A percentile compares a stretch with the other conserved stretches of the same genome.
Evolutionary conservation across 345 rosid genomes (phyloP).

Genomic region (Eucalyptus coolabah): DNA sequence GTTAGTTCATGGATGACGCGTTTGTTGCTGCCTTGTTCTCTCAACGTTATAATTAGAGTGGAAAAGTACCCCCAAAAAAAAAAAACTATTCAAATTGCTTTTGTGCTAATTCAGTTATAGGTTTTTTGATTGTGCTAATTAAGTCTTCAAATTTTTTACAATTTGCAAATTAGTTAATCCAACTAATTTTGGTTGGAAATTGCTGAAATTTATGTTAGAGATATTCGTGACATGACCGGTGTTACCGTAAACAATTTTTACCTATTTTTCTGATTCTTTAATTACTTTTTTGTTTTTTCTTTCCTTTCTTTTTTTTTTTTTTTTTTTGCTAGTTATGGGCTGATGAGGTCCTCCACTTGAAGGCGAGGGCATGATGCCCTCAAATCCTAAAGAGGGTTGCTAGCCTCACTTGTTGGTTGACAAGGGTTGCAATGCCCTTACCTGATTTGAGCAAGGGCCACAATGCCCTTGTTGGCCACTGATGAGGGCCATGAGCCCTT

Average conservation of each 20-base stretch:
- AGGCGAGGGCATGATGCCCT: neutral
- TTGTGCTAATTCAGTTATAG: too few relatives aligned
- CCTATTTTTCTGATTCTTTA: too few relatives aligned
- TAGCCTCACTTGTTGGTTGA: fast-evolving
- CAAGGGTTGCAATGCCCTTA: neutral
- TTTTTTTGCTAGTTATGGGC: neutral
- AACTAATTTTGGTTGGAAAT: too few relatives aligned
- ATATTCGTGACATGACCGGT: fast-evolving
- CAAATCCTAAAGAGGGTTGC: neutral
- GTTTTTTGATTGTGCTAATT: neutral
- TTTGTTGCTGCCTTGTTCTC: neutral
- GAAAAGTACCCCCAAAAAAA: too few relatives aligned
- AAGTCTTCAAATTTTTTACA: too few relatives aligned
- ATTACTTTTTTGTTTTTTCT: neutral
- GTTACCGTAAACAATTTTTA: neutral
- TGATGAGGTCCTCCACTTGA: too few relatives aligned
- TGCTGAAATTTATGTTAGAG: too few relatives aligned
- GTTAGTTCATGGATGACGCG: neutral
- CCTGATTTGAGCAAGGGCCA: neutral
- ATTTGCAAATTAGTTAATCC: neutral
- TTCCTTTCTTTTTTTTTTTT: too few relatives aligned
- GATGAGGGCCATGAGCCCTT: neutral
- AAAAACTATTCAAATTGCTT: neutral
- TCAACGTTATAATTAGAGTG: neutral
- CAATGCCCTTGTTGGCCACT: fast-evolving